Evolutionary conservation across 495 filamentous ascomycete species (phyloP).

Genomic region (Margaritispora aquatica): DNA sequence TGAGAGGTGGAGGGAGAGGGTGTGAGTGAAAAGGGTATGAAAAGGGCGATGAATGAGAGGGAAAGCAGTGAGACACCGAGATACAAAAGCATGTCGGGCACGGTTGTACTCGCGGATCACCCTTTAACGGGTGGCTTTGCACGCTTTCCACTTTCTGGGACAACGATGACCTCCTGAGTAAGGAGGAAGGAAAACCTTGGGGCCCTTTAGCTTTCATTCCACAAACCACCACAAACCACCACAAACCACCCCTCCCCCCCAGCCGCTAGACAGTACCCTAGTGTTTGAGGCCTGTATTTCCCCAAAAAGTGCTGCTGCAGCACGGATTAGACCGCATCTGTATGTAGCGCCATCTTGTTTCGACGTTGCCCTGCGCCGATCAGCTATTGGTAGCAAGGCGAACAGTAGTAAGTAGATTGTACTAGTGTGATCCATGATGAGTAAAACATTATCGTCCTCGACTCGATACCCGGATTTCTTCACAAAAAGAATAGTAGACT

Average conservation of each 20-base stretch:
- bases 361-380: neutral
- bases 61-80: neutral
- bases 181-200: no score
- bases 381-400: neutral
- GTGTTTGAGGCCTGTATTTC: neutral
- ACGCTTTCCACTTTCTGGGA: neutral
- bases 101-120: slow-evolving; percentile 1
- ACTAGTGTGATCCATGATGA: neutral
- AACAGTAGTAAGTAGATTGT: neutral
- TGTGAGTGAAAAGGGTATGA: neutral
- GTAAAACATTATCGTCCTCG: neutral
- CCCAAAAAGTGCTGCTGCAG: neutral
- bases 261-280: no score
- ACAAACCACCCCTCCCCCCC: no score
- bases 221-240: no score
- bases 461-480: no score
- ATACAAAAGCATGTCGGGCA: slow-evolving; percentile 1
- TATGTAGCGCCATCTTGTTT: neutral
- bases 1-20: neutral
- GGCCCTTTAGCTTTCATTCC: no score
- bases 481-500: no score
- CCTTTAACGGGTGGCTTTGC: slow-evolving; percentile 7
- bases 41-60: neutral
- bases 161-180: no score
- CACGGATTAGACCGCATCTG: neutral